Evolutionary conservation across 73 alveolate species (phyloP).

Genomic region (Tetrahymena malaccensis): DNA sequence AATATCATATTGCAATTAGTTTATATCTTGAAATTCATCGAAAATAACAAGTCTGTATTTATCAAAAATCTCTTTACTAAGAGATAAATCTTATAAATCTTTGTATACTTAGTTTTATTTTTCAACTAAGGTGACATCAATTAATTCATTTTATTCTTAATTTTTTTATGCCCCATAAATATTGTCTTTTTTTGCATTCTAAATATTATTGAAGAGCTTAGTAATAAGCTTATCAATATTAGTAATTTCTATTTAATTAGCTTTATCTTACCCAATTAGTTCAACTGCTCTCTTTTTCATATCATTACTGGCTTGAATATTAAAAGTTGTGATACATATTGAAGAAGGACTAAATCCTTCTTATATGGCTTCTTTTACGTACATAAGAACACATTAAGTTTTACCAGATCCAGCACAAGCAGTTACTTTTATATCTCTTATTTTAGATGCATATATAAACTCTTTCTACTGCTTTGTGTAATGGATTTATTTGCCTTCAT

Average conservation of each 20-base stretch:
- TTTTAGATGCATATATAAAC: not conserved
- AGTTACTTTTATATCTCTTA: not conserved
- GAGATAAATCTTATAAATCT: not conserved
- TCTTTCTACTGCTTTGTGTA: not conserved
- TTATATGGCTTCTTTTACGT: not conserved
- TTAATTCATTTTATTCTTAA: too few relatives aligned
- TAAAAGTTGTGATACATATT: not conserved
- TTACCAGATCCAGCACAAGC: not conserved
- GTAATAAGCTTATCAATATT: not conserved
- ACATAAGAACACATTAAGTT: not conserved
- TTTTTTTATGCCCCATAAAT: too few relatives aligned
- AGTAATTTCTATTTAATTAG: not conserved
- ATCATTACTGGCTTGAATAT: not conserved
- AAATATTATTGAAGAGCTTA: not conserved
- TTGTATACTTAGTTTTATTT: too few relatives aligned
- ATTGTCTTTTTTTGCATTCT: not conserved
- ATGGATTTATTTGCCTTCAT: too few relatives aligned
- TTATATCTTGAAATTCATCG: not conserved
- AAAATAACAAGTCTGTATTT: too few relatives aligned
- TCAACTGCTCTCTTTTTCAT: not conserved
- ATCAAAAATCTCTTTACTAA: not conserved
- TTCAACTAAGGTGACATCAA: not conserved
- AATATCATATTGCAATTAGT: not conserved
- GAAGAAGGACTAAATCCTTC: not conserved
- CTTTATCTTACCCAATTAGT: not conserved